phyloP scores from a whole-genome alignment of 331 rosid genomes.

The Quercus phellos region DNA sequence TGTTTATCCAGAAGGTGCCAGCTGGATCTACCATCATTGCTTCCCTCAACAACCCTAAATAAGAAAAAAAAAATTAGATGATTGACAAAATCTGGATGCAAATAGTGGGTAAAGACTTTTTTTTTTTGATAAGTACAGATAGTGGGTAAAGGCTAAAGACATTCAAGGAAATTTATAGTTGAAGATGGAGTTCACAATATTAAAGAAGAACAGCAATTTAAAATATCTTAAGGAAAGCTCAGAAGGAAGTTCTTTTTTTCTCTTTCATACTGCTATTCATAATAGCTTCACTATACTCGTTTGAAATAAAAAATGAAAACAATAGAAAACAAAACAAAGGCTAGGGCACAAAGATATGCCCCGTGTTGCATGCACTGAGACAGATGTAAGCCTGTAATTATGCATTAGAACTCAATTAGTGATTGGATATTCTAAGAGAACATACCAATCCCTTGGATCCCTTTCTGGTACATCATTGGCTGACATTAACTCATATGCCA shows the following conservation, averaged over 20 bases:
- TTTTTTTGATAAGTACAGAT: no score
- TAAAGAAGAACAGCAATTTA: not conserved
- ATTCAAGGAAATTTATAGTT: not conserved
- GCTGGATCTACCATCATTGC: slow-evolving; percentile 62
- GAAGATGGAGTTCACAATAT: not conserved
- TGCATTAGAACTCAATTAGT: not conserved
- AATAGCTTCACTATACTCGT: not conserved
- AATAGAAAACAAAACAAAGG: not conserved
- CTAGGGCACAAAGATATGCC: not conserved
- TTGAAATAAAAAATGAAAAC: not conserved
- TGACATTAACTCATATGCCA: slow-evolving; percentile 82
- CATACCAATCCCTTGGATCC: slow-evolving; percentile 95
- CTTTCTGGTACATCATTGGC: slow-evolving; percentile 95
- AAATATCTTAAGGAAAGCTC: not conserved
- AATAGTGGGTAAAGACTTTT: no score
- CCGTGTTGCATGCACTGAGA: not conserved
- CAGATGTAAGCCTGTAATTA: not conserved
- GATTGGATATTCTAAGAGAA: slow-evolving; percentile 1
- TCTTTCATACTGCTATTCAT: not conserved
- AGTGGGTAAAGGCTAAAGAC: no score
- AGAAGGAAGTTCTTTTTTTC: not conserved
- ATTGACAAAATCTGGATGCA: not conserved
- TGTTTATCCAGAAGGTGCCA: slow-evolving; percentile 75
- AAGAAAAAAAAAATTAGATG: not conserved
- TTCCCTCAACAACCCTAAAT: slow-evolving; percentile 80